A percentile compares a stretch with the other conserved stretches of the same genome.
These are phyloP conservation scores for Aspergillus hortae DNA, from an alignment of 2,329 filamentous ascomycete species.

Conservation along the genomic window DNA sequence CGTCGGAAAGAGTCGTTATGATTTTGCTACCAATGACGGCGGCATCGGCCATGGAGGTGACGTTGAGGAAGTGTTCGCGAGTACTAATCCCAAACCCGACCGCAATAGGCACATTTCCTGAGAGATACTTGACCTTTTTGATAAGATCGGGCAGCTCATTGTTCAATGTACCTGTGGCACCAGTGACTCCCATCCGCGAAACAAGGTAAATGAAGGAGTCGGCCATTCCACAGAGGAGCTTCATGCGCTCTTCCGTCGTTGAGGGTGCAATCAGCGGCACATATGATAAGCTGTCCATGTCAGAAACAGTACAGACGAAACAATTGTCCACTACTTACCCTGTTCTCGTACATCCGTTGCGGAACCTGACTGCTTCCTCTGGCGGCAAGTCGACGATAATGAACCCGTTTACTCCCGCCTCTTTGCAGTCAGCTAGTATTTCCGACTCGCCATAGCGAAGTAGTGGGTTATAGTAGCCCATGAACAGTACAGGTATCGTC, in stretches of 20 bases:
- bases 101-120: slow-evolving; percentile 77
- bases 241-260: slow-evolving; percentile 86
- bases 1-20: slow-evolving; percentile 69
- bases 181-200: slow-evolving; percentile 90
- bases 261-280: slow-evolving; percentile 88
- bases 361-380: slow-evolving; percentile 90
- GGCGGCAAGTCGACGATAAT: slow-evolving; percentile 95
- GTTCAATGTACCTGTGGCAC: slow-evolving; percentile 77
- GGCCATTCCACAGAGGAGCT: slow-evolving; percentile 84
- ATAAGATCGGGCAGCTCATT: slow-evolving; percentile 73
- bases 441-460: slow-evolving; percentile 86
- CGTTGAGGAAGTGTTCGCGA: slow-evolving; percentile 79
- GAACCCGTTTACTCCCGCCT: slow-evolving; percentile 87
- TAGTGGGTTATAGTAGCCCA: slow-evolving; percentile 98
- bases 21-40: slow-evolving; percentile 95
- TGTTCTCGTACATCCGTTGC: slow-evolving; percentile 74
- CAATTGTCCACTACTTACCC: slow-evolving; percentile 51
- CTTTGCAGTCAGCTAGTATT: slow-evolving; percentile 74
- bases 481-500: slow-evolving; percentile 77
- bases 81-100: slow-evolving; percentile 95
- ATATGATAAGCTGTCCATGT: slow-evolving; percentile 67
- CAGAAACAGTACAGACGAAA: neutral
- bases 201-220: slow-evolving; percentile 98
- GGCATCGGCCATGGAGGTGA: slow-evolving; percentile 77
- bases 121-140: slow-evolving; percentile 79